A percentile compares a stretch with the other conserved stretches of the same genome.
These are phyloP conservation scores for Steccherinum ochraceum DNA, from an alignment of 768 basidiomycete species.

Conservation along the genomic window DNA sequence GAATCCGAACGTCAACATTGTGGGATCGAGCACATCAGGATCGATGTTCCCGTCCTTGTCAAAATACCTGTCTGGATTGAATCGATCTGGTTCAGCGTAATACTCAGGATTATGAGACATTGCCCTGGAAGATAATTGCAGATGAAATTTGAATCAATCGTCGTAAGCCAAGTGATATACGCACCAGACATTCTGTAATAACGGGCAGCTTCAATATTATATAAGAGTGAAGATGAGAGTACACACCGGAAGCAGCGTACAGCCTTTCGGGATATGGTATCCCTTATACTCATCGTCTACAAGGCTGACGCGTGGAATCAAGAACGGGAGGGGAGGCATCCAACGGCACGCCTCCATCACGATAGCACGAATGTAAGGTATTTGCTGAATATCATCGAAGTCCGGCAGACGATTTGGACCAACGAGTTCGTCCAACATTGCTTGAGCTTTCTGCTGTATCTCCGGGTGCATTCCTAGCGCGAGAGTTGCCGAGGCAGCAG, in stretches of 20 bases:
- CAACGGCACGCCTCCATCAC: slow-evolving; percentile 4
- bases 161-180: neutral
- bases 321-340: slow-evolving; percentile 1
- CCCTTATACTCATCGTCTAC: slow-evolving; percentile 20
- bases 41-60: neutral
- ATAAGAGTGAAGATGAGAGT: neutral
- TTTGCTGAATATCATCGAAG: slow-evolving; percentile 1
- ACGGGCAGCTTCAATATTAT: neutral
- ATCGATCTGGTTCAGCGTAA: slow-evolving; percentile 13
- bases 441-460: slow-evolving; percentile 8
- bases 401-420: slow-evolving; percentile 5
- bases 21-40: neutral
- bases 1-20: neutral
- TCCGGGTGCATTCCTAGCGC: slow-evolving; percentile 5
- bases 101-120: slow-evolving; percentile 13
- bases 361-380: slow-evolving; percentile 6
- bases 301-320: neutral
- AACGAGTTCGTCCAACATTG: slow-evolving; percentile 3
- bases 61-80: slow-evolving; percentile 18
- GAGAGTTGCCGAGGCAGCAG: slow-evolving; percentile 5
- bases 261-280: slow-evolving; percentile 21
- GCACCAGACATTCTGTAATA: neutral
- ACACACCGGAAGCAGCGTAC: slow-evolving; percentile 11
- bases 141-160: neutral
- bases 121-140: neutral